Base-by-base conservation (phyloP, 2,329 filamentous ascomycete species). In the Incumbomyces lentus region DNA sequence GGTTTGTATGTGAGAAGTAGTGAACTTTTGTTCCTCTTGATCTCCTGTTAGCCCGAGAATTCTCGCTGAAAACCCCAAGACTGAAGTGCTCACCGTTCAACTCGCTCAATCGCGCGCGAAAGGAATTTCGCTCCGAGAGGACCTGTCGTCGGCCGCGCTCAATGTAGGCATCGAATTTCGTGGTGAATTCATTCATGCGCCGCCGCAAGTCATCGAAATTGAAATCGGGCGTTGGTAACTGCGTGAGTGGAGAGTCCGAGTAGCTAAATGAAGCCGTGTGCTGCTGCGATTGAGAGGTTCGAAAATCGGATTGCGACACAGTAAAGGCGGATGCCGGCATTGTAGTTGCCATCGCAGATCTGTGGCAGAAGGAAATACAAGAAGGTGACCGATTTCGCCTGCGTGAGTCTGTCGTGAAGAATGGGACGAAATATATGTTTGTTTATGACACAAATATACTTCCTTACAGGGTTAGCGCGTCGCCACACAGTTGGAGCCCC, bases 201-300 rank as follows among this genome's bases (percentile, higher is more conserved):
- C 90, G 87, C 67, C 90, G 89, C 61, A 98, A 69, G 57, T 95
- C 87, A 58, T 96, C 89, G 65, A 96, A 96, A 49, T 88, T 88
- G 64, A 98, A 96, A 66, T 95, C 88, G 65, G 94, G 85, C 62
- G 76, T 86, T 31, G 92, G 92, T 7, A 98, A 78, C 46, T 57
- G 49, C 1, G 54, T 57, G 19, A 57, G 48, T 2, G 52, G 54
- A 22, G 40, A 52, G 42, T 55, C 52, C 13, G 50, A 48, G 48
- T 57, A 57, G n/a, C 50, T 33, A 22, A 40, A 47, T 11, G 16
- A 35, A 11, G n/a, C 11, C 10, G 30, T 29, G 12, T 33, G 47
- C 31, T 49, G 44, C 39, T 55, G 53, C 11, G 53, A 54, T 35
- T 57, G 55, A 8, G 55, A 55, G 10, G 49, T 45, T 46, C 53